Conservation (phyloP, 139 green algal genomes). For the Zygnema cylindricum region DNA sequence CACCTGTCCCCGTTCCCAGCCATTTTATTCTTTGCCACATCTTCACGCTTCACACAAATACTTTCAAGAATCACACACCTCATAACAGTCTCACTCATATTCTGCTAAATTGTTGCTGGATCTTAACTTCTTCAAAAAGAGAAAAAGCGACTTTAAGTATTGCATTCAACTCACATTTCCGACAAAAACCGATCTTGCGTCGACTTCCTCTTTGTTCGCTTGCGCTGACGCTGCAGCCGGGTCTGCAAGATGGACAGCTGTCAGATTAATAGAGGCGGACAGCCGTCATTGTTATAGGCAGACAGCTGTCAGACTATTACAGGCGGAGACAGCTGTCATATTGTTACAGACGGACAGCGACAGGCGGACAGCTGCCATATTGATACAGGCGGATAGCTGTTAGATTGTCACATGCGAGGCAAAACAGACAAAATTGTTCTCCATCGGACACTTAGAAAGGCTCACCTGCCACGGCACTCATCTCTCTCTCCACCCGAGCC, state of each 20-base stretch:
- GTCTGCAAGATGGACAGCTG: not conserved
- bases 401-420: not conserved
- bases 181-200: constrained; percentile 89
- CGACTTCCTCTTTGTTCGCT: constrained; percentile 78
- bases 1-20: constrained; percentile 53
- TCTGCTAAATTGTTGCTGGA: constrained; percentile 22
- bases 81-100: too few species aligned
- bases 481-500: constrained; percentile 67
- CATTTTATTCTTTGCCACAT: not conserved
- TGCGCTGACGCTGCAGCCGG: constrained; percentile 4
- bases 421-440: not conserved
- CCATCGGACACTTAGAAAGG: not conserved
- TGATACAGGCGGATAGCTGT: too few species aligned
- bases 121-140: constrained; percentile 17
- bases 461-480: constrained; percentile 13
- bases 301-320: too few species aligned
- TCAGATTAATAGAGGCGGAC: too few species aligned
- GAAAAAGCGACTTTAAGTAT: too few species aligned
- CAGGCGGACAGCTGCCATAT: too few species aligned
- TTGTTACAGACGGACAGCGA: too few species aligned
- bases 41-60: not conserved
- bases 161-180: constrained; percentile 86
- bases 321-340: too few species aligned
- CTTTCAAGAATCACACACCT: too few species aligned
- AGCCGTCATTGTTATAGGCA: too few species aligned